Evolutionary conservation across 768 basidiomycete genomes (phyloP), one percentile per base, ranked within the genome.

Genomic region (Lactarius psammicola): DNA sequence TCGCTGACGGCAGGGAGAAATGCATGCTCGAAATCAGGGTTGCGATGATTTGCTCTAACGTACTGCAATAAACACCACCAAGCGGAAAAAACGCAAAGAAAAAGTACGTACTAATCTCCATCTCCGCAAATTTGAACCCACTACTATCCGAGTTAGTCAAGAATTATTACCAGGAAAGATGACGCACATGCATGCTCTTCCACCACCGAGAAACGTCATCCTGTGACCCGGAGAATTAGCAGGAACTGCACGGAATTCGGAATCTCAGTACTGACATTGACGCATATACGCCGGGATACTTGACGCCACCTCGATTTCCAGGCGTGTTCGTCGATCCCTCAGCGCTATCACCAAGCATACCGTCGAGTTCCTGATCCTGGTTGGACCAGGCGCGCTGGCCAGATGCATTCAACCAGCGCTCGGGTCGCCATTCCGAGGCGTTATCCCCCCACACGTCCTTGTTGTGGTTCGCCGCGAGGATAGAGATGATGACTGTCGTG

Each of bases 1-100:
- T 63, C 23, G 62, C 68, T 4, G 72, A 70, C 3, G 78, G 75
- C 1, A 76, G 62, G 3, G 76, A 72, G 42, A 80, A 79, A 68
- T 77, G 75, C 58, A 79, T 69, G 7, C 66, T 73, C 17, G 75
- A 73, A 11, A 79, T 40, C 11, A 80, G 72, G 7, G 78, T 77
- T 10, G 74, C 65, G 53, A 78, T 42, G 20, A 79, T 71, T 73
- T 79, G 78, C 64, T 79, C 78, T 78, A 61, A 26, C 26, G 9
- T 49, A 38, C 58, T 30, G 9, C 9, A 34, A 53, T 68, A 20
- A 53, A 49, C 26, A 7, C 56, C 38, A 28, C 26, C 17, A 23
- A 26, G 8, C 13, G 9, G n/a, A 38, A 11, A 30, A 34, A 36
- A 23, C 9, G 11, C 20, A 7, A n/a, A 20, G 53, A 30, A 30